Conservation (phyloP, 2,329 filamentous ascomycete genomes). For the Diaporthe citri region DNA sequence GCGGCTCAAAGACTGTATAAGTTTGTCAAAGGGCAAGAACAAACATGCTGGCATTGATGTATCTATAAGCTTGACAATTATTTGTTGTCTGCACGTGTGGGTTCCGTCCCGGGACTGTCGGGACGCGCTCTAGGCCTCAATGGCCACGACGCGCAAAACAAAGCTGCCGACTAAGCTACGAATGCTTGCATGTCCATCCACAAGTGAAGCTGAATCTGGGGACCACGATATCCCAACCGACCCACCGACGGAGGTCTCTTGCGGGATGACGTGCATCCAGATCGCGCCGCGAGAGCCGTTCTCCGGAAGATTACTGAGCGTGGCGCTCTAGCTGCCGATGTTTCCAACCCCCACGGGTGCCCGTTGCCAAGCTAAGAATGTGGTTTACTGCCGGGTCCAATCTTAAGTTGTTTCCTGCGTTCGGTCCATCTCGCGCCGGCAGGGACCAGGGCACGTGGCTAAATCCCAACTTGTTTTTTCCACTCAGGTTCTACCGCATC, state of each 20-base stretch:
- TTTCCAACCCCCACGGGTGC: background rate
- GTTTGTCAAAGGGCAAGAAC: background rate
- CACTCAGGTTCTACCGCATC: background rate
- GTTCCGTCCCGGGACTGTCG: background rate
- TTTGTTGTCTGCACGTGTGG: background rate
- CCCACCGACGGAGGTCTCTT: background rate
- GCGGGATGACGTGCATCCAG: background rate
- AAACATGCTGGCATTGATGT: background rate
- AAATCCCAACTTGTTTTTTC: background rate
- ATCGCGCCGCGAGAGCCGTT: background rate
- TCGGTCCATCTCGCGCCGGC: constrained; percentile 20
- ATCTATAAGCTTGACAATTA: background rate
- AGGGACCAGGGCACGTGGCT: background rate
- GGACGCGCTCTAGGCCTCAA: background rate
- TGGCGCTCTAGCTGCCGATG: constrained; percentile 4
- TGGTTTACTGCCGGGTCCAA: constrained; percentile 12
- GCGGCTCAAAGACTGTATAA: background rate
- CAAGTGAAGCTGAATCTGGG: background rate
- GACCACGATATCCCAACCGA: background rate
- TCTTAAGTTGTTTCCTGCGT: background rate
- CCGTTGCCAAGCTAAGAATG: background rate
- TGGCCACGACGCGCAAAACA: background rate
- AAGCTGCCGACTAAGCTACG: background rate
- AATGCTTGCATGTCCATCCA: too few relatives aligned
- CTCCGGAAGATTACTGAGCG: background rate